Conservation (phyloP, 192 early-diverging fungal species). For the Coemansia sp. region DNA sequence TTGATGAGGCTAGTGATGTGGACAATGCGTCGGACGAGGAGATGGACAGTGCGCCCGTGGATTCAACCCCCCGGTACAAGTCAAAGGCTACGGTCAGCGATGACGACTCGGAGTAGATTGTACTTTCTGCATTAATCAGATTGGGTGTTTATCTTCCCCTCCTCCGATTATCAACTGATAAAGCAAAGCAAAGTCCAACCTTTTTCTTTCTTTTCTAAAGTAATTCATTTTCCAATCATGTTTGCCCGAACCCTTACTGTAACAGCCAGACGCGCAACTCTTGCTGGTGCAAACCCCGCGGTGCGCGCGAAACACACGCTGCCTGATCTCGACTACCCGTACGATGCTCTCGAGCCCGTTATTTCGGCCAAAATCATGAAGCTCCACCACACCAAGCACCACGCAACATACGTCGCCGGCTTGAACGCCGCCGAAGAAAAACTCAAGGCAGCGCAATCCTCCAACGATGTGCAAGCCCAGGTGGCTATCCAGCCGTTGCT, state of each 20-base stretch:
- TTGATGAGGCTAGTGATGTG: not conserved
- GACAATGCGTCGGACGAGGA: not conserved
- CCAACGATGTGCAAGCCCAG: constrained; percentile 69
- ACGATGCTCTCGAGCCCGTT: constrained; percentile 87
- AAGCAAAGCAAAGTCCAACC: too few species aligned
- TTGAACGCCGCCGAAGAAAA: constrained; percentile 95
- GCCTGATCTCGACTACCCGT: constrained; percentile 84
- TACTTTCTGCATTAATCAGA: not conserved
- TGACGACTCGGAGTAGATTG: not conserved
- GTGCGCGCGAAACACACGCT: constrained; percentile 69
- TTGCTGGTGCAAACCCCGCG: not conserved
- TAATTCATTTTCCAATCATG: not conserved
- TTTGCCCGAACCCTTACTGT: not conserved
- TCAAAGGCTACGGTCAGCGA: not conserved
- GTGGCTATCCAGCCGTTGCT: constrained; percentile 77
- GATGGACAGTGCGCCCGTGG: not conserved
- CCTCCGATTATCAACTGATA: too few species aligned
- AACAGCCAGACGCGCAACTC: constrained; percentile 1
- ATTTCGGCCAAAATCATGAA: constrained; percentile 94
- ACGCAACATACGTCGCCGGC: constrained; percentile 84
- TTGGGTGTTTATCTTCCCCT: not conserved
- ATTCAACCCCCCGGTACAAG: not conserved
- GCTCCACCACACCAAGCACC: constrained; percentile 94
- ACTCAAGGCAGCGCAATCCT: constrained; percentile 65
- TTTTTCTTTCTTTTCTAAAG: not conserved